phyloP scores from a whole-genome alignment of 352 stramenopile species.

The Chrysophaeum taylorii region DNA sequence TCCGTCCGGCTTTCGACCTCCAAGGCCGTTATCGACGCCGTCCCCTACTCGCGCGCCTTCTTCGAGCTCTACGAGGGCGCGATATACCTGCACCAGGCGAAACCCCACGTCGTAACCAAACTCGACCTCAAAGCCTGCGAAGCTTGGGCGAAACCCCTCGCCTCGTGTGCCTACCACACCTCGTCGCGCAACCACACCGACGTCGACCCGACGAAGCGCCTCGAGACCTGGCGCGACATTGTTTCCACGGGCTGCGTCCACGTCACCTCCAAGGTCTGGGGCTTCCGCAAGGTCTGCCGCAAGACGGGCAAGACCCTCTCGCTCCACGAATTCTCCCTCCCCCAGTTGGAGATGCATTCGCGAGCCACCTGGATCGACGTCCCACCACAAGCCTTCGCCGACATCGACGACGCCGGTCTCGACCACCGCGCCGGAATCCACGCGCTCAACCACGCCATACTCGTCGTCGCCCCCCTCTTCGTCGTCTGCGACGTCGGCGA shows the following conservation, averaged over 20 bases:
- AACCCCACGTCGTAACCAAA: constrained; percentile 63
- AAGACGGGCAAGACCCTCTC: constrained; percentile 57
- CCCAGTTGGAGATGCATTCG: constrained; percentile 84
- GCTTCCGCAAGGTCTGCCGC: constrained; percentile 68
- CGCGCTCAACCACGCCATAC: constrained; percentile 73
- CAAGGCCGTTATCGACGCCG: constrained; percentile 48
- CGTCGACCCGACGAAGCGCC: constrained; percentile 49
- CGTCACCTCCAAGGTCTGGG: constrained; percentile 45
- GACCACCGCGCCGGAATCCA: constrained; percentile 42
- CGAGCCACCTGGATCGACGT: constrained; percentile 85
- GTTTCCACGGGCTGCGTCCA: constrained; percentile 6
- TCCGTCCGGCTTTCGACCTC: constrained; percentile 12
- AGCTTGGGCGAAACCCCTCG: constrained; percentile 47
- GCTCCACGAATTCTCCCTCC: constrained; percentile 79
- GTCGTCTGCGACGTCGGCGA: constrained; percentile 70
- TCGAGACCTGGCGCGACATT: constrained; percentile 10
- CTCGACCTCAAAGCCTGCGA: constrained; percentile 58
- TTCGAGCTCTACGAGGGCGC: constrained; percentile 77
- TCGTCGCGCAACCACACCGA: constrained; percentile 66
- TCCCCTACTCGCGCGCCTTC: constrained; percentile 68
- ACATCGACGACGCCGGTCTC: not conserved
- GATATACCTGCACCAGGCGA: constrained; percentile 72
- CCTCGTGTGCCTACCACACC: constrained; percentile 69
- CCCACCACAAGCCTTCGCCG: not conserved
- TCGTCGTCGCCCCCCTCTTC: constrained; percentile 80